These are phyloP conservation scores for Wickerhamomyces canadensis DNA, from an alignment of 805 yeast species.

Conservation along the genomic window DNA sequence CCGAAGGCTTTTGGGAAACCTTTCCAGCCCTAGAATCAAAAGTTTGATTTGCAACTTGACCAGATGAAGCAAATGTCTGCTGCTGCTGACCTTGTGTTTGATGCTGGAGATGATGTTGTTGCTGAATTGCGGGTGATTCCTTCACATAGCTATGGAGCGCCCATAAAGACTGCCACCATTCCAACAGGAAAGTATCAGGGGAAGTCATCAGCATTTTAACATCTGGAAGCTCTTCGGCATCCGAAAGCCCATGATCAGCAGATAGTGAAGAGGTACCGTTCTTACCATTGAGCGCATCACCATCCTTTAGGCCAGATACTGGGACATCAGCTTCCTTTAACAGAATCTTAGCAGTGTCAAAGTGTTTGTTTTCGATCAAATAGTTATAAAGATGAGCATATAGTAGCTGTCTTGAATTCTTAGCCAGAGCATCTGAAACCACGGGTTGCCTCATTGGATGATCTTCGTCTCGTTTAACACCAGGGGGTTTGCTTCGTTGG, in stretches of 20 bases:
- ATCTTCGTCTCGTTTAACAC: slow-evolving; percentile 5
- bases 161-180: slow-evolving; percentile 55
- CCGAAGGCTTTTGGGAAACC: background rate
- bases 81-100: background rate
- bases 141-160: slow-evolving; percentile 41
- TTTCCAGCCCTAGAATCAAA: background rate
- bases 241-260: background rate
- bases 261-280: slow-evolving; percentile 6
- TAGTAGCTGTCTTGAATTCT: slow-evolving; percentile 43
- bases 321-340: slow-evolving; percentile 42
- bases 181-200: slow-evolving; percentile 42
- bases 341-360: slow-evolving; percentile 45
- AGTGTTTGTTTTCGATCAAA: slow-evolving; percentile 38
- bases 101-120: slow-evolving; percentile 11
- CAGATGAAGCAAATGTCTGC: background rate
- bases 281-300: slow-evolving; percentile 4
- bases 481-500: background rate
- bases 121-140: slow-evolving; percentile 25
- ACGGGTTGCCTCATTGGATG: slow-evolving; percentile 12
- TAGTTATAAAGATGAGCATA: slow-evolving; percentile 50
- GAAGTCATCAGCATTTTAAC: slow-evolving; percentile 37
- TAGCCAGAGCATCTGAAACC: slow-evolving; percentile 41
- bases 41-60: background rate
- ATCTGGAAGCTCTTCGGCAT: slow-evolving; percentile 22
- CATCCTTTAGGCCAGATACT: slow-evolving; percentile 15